Evolutionary conservation across 371 early-diverging fungal species (phyloP).

Genomic region (Mucor mucedo): DNA sequence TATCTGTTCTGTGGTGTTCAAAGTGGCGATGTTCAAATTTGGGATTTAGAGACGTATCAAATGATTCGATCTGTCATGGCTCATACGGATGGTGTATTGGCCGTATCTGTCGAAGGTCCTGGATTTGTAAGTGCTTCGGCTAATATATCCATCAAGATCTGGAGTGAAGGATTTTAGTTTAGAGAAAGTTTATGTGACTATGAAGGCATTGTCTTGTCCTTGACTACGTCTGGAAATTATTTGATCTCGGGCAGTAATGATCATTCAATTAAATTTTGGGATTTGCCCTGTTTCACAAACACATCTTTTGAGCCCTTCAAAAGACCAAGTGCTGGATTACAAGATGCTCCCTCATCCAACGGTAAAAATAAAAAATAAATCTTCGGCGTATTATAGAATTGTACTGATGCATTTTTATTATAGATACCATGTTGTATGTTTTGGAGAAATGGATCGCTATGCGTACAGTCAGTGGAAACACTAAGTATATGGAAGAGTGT

Average conservation of each 20-base stretch:
- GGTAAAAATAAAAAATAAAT: not conserved
- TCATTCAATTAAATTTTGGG: constrained; percentile 67
- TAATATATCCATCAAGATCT: constrained; percentile 72
- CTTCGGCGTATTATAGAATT: too few relatives aligned
- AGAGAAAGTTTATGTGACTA: constrained; percentile 66
- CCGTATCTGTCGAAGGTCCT: constrained; percentile 55
- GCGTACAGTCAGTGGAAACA: constrained; percentile 72
- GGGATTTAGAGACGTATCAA: constrained; percentile 81
- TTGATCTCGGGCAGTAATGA: constrained; percentile 77
- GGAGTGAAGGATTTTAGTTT: constrained; percentile 74
- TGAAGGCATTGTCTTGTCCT: constrained; percentile 67
- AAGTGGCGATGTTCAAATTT: constrained; percentile 77
- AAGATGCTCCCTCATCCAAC: constrained; percentile 37
- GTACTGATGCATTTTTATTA: too few relatives aligned
- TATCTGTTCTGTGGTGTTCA: constrained; percentile 80
- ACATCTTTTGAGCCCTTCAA: constrained; percentile 32
- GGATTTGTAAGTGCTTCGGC: constrained; percentile 75
- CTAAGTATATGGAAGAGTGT: constrained; percentile 44
- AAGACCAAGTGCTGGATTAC: constrained; percentile 18
- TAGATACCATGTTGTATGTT: constrained; percentile 63
- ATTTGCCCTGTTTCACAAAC: constrained; percentile 30
- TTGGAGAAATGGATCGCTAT: constrained; percentile 77
- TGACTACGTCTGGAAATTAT: constrained; percentile 58
- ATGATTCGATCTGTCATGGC: constrained; percentile 71
- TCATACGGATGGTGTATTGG: constrained; percentile 72